Base-by-base conservation (phyloP, 208 protist species). In the Spongospora subterranea region DNA sequence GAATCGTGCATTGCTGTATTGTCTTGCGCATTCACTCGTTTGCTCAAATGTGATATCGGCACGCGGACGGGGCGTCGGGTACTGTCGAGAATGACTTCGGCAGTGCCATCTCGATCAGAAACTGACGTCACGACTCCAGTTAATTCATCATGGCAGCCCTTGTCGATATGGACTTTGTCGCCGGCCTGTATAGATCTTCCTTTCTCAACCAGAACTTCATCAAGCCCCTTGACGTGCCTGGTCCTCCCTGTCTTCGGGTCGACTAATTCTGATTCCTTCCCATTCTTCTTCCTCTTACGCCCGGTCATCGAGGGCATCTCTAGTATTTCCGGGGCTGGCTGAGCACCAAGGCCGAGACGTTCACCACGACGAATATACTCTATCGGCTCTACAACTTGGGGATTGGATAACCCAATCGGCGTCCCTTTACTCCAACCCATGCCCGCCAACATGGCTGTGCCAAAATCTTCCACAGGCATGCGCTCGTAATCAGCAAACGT, bases 271-370 rank as follows among this genome's bases (percentile, higher is more conserved):
- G n/a, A 6, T 6, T 6, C 35, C 13, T 60, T 24, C 17, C n/a
- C 13, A 29, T 17, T 29, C 35, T 43, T 35, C 71, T 35, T 43
- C 17, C 71, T 6, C 35, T 82, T 82, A 6, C 35, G 6, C 17
- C 40, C 40, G 17, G 71, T 82, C 71, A 82, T 82, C 71, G 71
- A 82, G 71, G 71, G 71, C 71, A 82, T 6, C 17, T 82, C 35
- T 6, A 82, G 71, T 35, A 20, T n/a, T 6, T 6, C 35, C 11
- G 40, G n/a, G 17, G 71, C 17, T n/a, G 71, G 71, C 17, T 82
- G 6, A 35, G 71, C 71, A 35, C 71, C 71, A 13, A 82, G 71
- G n/a, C 71, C 71, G 17, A 82, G 71, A 35, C 6, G 71, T 20
- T 82, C 17, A 6, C 17, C 17, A 43, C 71, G 71, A 6, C 71